A percentile compares a stretch with the other conserved stretches of the same genome.
Evolutionary conservation across 2,329 filamentous ascomycete genomes (phyloP).

Genomic region (Plectosphaerella plurivora): DNA sequence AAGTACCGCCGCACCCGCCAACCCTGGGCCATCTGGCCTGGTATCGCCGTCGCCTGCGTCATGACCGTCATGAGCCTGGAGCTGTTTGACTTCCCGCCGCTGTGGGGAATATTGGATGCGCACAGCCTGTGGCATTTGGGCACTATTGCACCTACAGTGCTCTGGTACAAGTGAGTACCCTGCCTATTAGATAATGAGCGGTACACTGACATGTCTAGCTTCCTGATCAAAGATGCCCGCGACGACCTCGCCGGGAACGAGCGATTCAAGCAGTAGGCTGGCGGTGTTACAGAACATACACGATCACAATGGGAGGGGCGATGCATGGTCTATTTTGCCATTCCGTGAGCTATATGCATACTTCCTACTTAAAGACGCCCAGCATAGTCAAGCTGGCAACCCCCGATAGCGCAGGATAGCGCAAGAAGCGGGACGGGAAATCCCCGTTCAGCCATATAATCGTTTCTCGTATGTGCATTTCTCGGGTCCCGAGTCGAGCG

Average conservation of each 20-base stretch:
- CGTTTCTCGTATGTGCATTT: neutral
- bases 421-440: neutral
- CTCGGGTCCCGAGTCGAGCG: too few species aligned
- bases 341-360: conserved; percentile 1
- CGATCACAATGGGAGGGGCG: neutral
- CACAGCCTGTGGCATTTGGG: conserved; percentile 95
- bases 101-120: conserved; percentile 79
- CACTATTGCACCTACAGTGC: conserved; percentile 79
- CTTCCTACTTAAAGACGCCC: neutral
- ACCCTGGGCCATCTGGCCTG: conserved; percentile 84
- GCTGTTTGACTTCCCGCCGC: conserved; percentile 86
- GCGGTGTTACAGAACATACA: neutral
- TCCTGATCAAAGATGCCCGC: conserved; percentile 78
- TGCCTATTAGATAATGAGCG: neutral
- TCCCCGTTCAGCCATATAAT: neutral
- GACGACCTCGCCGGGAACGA: conserved; percentile 69
- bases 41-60: conserved; percentile 87
- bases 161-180: conserved; percentile 90
- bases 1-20: conserved; percentile 68
- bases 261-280: conserved; percentile 63
- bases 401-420: neutral
- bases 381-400: neutral
- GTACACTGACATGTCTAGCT: conserved; percentile 47
- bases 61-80: conserved; percentile 93
- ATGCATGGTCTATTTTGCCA: conserved; percentile 3